Percentiles rank a stretch among this genome's conserved stretches.
phyloP scores from a whole-genome alignment of 192 early-diverging fungal species.

The Backusella macrospora region DNA sequence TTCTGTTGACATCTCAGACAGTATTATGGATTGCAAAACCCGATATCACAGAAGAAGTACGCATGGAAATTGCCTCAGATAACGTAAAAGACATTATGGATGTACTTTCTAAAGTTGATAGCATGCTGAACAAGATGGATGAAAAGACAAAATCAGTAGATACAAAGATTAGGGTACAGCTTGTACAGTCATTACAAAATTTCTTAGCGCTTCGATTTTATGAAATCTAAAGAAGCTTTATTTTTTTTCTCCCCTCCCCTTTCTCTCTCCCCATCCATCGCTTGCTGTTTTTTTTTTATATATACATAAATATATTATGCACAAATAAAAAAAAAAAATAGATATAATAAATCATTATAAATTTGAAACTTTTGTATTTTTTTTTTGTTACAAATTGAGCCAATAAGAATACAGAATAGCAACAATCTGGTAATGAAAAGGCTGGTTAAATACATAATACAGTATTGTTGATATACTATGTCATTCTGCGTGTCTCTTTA shows the following conservation, averaged over 20 bases:
- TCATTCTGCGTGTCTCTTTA: too few species aligned
- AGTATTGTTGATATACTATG: too few species aligned
- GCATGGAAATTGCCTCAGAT: slow-evolving; percentile 8
- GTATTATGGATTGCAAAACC: slow-evolving; percentile 18
- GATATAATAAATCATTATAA: slow-evolving; percentile 8
- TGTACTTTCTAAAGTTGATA: not conserved
- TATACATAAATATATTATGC: not conserved
- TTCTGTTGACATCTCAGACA: slow-evolving; percentile 20
- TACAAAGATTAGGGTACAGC: not conserved
- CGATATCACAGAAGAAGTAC: slow-evolving; percentile 2
- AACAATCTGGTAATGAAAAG: not conserved
- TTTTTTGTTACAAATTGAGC: not conserved
- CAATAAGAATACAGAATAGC: not conserved
- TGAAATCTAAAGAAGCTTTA: slow-evolving; percentile 5
- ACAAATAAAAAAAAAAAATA: not conserved
- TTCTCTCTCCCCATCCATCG: not conserved
- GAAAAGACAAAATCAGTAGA: not conserved
- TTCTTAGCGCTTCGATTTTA: slow-evolving; percentile 1
- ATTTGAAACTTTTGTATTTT: not conserved
- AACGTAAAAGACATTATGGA: slow-evolving; percentile 20
- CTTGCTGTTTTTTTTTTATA: too few species aligned
- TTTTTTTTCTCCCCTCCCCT: too few species aligned
- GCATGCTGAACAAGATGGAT: slow-evolving; percentile 13
- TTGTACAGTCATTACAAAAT: not conserved
- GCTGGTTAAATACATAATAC: too few species aligned